Evolutionary conservation across 2,329 filamentous ascomycete genomes (phyloP).

Genomic region (Diaporthe citri): DNA sequence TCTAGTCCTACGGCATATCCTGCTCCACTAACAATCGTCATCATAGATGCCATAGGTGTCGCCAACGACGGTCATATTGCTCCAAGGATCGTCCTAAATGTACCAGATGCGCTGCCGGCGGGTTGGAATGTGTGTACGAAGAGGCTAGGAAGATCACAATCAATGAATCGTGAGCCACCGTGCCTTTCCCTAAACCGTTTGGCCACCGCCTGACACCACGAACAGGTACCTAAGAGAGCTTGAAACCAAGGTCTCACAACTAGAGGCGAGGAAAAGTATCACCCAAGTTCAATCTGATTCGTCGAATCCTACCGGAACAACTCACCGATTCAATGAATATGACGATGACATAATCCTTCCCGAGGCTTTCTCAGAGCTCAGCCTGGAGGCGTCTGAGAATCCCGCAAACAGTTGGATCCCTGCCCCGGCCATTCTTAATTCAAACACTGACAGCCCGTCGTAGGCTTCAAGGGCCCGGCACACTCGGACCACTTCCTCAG

Average conservation of each 20-base stretch:
- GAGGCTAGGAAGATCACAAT: slow-evolving; percentile 51
- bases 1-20: background rate
- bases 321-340: slow-evolving; percentile 41
- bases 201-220: background rate
- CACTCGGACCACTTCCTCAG: slow-evolving; percentile 55
- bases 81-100: slow-evolving; percentile 54
- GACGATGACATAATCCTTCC: slow-evolving; percentile 50
- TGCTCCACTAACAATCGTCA: background rate
- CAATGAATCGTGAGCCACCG: slow-evolving; percentile 49
- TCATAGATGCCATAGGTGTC: slow-evolving; percentile 51
- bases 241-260: slow-evolving; percentile 47
- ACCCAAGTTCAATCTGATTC: background rate
- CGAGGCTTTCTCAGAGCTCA: slow-evolving; percentile 52
- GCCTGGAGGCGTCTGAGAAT: slow-evolving; percentile 45
- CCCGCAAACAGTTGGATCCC: slow-evolving; percentile 35
- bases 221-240: slow-evolving; percentile 51
- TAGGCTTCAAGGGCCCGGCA: slow-evolving; percentile 53
- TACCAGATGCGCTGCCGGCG: slow-evolving; percentile 49
- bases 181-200: background rate
- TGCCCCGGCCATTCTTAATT: background rate
- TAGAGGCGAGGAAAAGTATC: background rate
- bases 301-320: background rate
- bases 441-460: background rate
- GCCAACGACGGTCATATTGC: slow-evolving; percentile 52
- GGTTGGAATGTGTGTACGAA: slow-evolving; percentile 51